phyloP scores from a whole-genome alignment of 352 stramenopile species.

The Phytophthora pseudosyringae region DNA sequence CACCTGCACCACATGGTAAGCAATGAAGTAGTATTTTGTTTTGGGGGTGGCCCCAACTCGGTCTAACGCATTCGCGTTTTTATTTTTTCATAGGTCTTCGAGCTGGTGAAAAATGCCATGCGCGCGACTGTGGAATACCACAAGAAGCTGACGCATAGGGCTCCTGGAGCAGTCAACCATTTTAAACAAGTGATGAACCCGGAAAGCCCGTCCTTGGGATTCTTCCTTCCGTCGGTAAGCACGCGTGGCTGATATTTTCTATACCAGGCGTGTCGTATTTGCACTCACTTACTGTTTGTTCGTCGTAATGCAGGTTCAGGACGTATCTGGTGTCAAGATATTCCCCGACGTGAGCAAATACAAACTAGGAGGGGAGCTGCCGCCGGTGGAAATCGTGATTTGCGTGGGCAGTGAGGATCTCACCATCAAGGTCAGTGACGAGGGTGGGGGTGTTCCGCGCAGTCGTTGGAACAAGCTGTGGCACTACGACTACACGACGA shows the following conservation, averaged over 20 bases:
- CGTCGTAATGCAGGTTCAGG: constrained; percentile 33
- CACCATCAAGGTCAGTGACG: constrained; percentile 99
- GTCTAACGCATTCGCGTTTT: background rate
- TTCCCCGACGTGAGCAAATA: constrained; percentile 84
- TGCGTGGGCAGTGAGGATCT: constrained; percentile 95
- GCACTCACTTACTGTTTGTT: background rate
- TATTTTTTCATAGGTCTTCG: constrained; percentile 76
- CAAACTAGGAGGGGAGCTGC: constrained; percentile 60
- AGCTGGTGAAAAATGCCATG: constrained; percentile 99
- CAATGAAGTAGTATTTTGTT: background rate
- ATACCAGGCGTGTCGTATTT: background rate
- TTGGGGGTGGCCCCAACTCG: background rate
- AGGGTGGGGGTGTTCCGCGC: constrained; percentile 97
- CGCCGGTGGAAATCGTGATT: constrained; percentile 98
- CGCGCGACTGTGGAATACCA: constrained; percentile 96
- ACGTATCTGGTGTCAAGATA: constrained; percentile 73
- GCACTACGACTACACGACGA: constrained; percentile 99
- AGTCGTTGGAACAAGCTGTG: constrained; percentile 98
- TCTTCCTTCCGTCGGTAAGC: constrained; percentile 69
- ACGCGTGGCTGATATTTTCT: background rate
- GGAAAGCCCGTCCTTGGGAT: constrained; percentile 68
- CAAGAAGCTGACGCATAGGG: constrained; percentile 63
- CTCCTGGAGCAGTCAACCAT: constrained; percentile 49
- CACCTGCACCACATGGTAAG: constrained; percentile 85
- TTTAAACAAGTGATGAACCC: constrained; percentile 77